Evolutionary conservation across 1,139 yeast species (phyloP).

Genomic region (Candida tropicalis): DNA sequence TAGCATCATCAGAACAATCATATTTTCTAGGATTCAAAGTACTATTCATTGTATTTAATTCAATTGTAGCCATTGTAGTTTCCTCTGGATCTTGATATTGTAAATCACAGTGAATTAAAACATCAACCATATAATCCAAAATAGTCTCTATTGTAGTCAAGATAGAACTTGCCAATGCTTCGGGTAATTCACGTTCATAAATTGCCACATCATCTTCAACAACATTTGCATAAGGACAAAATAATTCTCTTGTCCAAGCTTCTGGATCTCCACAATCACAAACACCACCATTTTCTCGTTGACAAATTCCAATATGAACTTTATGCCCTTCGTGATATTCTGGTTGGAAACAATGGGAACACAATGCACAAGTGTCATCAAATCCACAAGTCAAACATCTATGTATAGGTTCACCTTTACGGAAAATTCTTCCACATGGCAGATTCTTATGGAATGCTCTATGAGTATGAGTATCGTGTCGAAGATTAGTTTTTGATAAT

Average conservation of each 20-base stretch:
- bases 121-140: slow-evolving; percentile 78
- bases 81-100: slow-evolving; percentile 34
- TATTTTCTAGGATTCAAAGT: slow-evolving; percentile 36
- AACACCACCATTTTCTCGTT: slow-evolving; percentile 86
- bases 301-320: slow-evolving; percentile 71
- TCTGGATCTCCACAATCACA: slow-evolving; percentile 70
- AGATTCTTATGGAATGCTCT: slow-evolving; percentile 62
- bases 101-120: slow-evolving; percentile 51
- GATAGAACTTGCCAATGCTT: slow-evolving; percentile 35
- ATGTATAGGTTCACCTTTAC: slow-evolving; percentile 85
- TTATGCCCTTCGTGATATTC: slow-evolving; percentile 76
- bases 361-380: slow-evolving; percentile 86
- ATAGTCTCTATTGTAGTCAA: slow-evolving; percentile 52
- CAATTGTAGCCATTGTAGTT: slow-evolving; percentile 23
- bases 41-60: slow-evolving; percentile 29
- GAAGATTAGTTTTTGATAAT: slow-evolving; percentile 23
- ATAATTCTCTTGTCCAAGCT: slow-evolving; percentile 49
- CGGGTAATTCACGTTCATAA: slow-evolving; percentile 30
- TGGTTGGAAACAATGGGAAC: slow-evolving; percentile 74
- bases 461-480: slow-evolving; percentile 29
- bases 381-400: slow-evolving; percentile 82
- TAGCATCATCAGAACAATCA: slow-evolving; percentile 22
- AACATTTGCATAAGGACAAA: slow-evolving; percentile 36
- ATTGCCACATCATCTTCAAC: slow-evolving; percentile 17
- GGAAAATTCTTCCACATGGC: slow-evolving; percentile 77